Base-by-base conservation (phyloP, 2,329 filamentous ascomycete species). In the Pyrenophora teres region DNA sequence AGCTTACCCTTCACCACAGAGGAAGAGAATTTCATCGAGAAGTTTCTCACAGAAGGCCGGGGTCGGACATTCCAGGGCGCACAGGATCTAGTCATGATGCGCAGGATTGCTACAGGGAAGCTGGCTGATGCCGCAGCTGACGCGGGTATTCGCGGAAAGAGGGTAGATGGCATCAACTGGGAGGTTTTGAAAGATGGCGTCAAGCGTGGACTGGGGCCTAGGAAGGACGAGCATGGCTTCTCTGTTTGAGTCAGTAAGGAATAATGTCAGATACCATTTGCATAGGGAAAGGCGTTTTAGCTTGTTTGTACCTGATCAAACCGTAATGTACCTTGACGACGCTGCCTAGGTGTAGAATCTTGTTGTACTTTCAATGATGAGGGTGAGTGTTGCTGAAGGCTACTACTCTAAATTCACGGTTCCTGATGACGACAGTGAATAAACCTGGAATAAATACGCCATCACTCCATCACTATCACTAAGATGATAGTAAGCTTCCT, bases 1-100 rank as follows among this genome's bases (percentile, higher is more conserved):
- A 86, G 87, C 54, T 74, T 93, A 55, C 88, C 90, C 0, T 82
- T 95, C n/a, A 84, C 84, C 50, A 70, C 78, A 1, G 77, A 83
- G 15, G 91, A 96, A 68, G 89, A 92, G 68, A 69, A 68, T 4
- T 93, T 89, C 87, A 85, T 95, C 56, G 84, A 87, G 59, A 83
- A 87, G 21, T 87, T 82, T 51, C 76, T 95, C 32, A 78, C 83
- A 0, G 76, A 78, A 4, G 87, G 88, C 9, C 83, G 84, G 38
- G 88, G 88, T 2, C 84, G 84, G 64, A 81, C 78, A 36, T 74
- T 88, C 6, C 84, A 82, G 57, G 83, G 83, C 19, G 85, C 88
- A 3, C 87, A 84, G 67, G 90, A 93, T 63, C 89, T 88, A 0
- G 78, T 92, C 1, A 79, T 91, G 60, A 87, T 92, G 80, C 83